These are phyloP conservation scores for Tuber magnatum DNA, from an alignment of 495 filamentous ascomycete genomes.

Conservation along the genomic window DNA sequence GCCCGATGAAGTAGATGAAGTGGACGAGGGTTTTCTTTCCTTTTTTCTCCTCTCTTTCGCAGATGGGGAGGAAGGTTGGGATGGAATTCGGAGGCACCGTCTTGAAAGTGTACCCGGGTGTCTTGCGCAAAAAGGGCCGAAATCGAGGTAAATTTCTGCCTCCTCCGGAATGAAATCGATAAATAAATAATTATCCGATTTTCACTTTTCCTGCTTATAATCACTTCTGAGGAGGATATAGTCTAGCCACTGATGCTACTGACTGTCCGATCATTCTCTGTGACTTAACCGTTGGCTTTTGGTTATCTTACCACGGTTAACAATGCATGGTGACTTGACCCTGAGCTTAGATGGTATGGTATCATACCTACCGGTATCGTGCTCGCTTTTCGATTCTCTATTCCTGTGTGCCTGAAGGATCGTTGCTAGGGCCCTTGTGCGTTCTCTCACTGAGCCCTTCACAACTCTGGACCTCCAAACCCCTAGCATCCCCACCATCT, in stretches of 20 bases:
- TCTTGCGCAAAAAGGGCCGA: not conserved
- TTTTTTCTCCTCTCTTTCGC: not conserved
- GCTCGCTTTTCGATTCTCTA: not conserved
- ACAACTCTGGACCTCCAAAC: slow-evolving; percentile 3
- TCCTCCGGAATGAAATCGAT: not conserved
- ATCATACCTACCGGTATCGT: too few species aligned
- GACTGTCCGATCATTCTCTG: not conserved
- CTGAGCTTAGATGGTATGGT: not conserved
- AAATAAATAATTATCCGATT: not conserved
- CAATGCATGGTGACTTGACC: not conserved
- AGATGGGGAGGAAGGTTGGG: not conserved
- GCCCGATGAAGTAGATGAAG: too few species aligned
- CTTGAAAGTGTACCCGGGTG: not conserved
- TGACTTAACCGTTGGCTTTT: not conserved
- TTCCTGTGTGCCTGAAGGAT: not conserved
- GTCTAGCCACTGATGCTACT: not conserved
- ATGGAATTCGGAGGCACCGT: not conserved
- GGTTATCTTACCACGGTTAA: not conserved
- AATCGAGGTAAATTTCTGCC: not conserved
- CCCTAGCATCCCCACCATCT: not conserved
- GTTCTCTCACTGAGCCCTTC: slow-evolving; percentile 4
- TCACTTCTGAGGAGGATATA: not conserved
- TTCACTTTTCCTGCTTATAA: not conserved
- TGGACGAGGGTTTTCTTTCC: not conserved
- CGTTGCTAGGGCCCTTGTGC: slow-evolving; percentile 5